Percentiles rank a stretch among this genome's conserved stretches.
Conservation (phyloP, 2,329 filamentous ascomycete species). For the Alternaria atra region DNA sequence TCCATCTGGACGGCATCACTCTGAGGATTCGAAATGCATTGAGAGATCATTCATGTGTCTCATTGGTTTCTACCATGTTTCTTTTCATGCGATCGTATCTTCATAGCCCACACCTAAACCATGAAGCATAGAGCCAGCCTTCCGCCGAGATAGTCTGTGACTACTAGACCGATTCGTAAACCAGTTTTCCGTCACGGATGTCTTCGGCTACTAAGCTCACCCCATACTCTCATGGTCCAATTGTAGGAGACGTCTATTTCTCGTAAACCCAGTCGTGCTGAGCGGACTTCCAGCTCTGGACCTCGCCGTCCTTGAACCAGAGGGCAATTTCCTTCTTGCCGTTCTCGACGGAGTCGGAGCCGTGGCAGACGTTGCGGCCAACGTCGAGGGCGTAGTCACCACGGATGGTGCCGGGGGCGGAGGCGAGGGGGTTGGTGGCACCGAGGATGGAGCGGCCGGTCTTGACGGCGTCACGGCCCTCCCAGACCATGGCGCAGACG, state of each 20-base stretch:
- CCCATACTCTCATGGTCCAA: conserved; percentile 2
- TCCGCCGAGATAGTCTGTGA: not conserved
- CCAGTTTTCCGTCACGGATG: not conserved
- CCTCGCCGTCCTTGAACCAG: conserved; percentile 93
- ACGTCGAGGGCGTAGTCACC: conserved; percentile 88
- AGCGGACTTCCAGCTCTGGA: conserved; percentile 84
- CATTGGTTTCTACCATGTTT: conserved; percentile 30
- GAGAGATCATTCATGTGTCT: conserved; percentile 39
- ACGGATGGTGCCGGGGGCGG: conserved; percentile 96
- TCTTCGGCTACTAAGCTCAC: conserved; percentile 9
- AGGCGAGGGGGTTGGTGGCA: conserved; percentile 97
- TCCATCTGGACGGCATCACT: conserved; percentile 6
- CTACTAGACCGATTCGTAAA: conserved; percentile 5
- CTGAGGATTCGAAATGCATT: not conserved
- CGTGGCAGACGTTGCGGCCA: conserved; percentile 99
- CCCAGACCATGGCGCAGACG: conserved; percentile 99
- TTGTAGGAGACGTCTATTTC: conserved; percentile 62
- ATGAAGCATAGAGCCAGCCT: not conserved
- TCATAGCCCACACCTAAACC: conserved; percentile 19
- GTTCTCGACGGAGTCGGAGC: conserved; percentile 97
- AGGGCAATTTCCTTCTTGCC: conserved; percentile 99
- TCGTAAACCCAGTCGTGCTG: conserved; percentile 97
- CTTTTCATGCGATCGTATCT: conserved; percentile 28
- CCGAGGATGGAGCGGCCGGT: conserved; percentile 95
- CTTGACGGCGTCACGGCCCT: conserved; percentile 98